A percentile compares a stretch with the other conserved stretches of the same genome.
Evolutionary conservation across 139 green algal species (phyloP).

Genomic region (Chlamydomonas schloesseri): DNA sequence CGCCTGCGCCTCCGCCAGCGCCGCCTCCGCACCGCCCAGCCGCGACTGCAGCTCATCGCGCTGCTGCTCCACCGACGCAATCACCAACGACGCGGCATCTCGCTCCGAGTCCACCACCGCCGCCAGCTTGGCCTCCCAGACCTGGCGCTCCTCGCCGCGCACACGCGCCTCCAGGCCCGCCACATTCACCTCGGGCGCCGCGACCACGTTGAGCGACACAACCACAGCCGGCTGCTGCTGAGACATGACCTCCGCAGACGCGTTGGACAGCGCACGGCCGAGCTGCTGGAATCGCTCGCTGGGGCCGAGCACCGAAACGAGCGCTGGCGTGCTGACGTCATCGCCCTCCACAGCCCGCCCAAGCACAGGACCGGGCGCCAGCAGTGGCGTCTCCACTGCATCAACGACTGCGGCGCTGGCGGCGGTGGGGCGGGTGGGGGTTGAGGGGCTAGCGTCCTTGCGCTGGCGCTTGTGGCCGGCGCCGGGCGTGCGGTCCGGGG

Average conservation of each 20-base stretch:
- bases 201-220: slow-evolving; percentile 2
- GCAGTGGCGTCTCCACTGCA: slow-evolving; percentile 13
- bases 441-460: slow-evolving; percentile 13
- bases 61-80: slow-evolving; percentile 3
- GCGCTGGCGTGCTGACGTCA: not conserved
- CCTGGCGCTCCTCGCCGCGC: not conserved
- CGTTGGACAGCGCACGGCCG: not conserved
- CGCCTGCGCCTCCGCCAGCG: not conserved
- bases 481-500: not conserved
- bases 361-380: not conserved
- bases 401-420: not conserved
- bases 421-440: not conserved
- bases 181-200: not conserved
- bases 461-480: slow-evolving; percentile 11
- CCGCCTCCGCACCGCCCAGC: not conserved
- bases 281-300: slow-evolving; percentile 36
- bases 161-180: not conserved
- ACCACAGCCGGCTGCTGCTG: not conserved
- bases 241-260: not conserved
- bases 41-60: slow-evolving; percentile 16
- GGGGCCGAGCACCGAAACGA: not conserved
- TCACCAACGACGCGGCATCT: slow-evolving; percentile 20
- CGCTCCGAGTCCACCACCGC: slow-evolving; percentile 25
- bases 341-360: not conserved
- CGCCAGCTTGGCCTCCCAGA: not conserved